These are phyloP conservation scores for Jamesozyma piceae DNA, from an alignment of 805 yeast species.

Conservation along the genomic window DNA sequence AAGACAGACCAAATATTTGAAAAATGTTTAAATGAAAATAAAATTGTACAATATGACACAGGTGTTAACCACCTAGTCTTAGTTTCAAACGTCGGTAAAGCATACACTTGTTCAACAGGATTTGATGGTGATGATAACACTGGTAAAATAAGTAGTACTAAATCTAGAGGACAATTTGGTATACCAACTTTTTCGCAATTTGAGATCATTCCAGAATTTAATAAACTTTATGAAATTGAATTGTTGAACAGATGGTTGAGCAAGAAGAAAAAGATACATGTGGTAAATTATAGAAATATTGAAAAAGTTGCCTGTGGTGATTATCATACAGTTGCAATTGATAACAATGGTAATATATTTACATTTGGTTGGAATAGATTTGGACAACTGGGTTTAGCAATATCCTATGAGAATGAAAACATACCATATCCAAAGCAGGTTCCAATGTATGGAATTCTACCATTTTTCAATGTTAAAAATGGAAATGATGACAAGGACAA, in stretches of 20 bases:
- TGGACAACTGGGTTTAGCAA: constrained; percentile 78
- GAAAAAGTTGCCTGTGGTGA: constrained; percentile 62
- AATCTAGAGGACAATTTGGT: constrained; percentile 77
- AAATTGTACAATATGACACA: constrained; percentile 39
- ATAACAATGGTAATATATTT: constrained; percentile 58
- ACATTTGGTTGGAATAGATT: constrained; percentile 76
- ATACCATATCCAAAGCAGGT: constrained; percentile 61
- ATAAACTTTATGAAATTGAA: constrained; percentile 39
- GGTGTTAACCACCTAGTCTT: constrained; percentile 69
- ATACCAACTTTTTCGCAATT: constrained; percentile 63
- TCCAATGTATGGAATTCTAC: constrained; percentile 29
- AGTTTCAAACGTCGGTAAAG: constrained; percentile 48
- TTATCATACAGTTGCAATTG: constrained; percentile 63
- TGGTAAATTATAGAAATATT: constrained; percentile 32
- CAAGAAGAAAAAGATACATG: background rate
- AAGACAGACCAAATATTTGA: constrained; percentile 15
- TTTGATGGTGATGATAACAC: constrained; percentile 8
- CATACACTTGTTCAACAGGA: constrained; percentile 57
- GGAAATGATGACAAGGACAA: background rate
- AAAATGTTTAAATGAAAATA: constrained; percentile 39
- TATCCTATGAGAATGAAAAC: constrained; percentile 54
- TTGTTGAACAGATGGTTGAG: constrained; percentile 21
- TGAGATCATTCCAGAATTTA: constrained; percentile 42
- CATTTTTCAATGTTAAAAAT: constrained; percentile 25
- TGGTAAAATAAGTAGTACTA: constrained; percentile 5